These are phyloP conservation scores for Pseudogymnoascus destructans DNA, from an alignment of 2,329 filamentous ascomycete species.

Conservation along the genomic window DNA sequence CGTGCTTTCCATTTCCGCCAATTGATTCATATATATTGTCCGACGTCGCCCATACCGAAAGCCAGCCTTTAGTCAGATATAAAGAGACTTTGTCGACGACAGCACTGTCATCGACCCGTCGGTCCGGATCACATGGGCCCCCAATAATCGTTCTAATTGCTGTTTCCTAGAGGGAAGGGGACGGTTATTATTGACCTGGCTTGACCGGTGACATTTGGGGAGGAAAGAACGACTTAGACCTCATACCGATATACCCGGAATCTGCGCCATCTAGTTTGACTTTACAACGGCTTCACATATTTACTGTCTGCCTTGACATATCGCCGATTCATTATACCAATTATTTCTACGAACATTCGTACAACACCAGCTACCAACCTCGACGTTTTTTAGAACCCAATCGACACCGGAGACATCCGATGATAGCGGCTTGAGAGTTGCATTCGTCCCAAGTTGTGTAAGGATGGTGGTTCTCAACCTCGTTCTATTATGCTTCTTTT, in stretches of 20 bases:
- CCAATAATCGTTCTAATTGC: slow-evolving; percentile 9
- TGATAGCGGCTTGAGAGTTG: background rate
- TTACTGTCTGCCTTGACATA: background rate
- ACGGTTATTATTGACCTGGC: slow-evolving; percentile 3
- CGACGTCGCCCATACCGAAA: background rate
- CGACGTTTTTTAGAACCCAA: background rate
- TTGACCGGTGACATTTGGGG: background rate
- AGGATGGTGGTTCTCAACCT: slow-evolving; percentile 17
- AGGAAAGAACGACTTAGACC: slow-evolving; percentile 2
- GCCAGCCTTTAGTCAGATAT: background rate
- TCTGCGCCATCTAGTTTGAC: slow-evolving; percentile 20
- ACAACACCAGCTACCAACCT: background rate
- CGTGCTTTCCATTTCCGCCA: background rate
- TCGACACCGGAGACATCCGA: background rate
- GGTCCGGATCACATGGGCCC: slow-evolving; percentile 8
- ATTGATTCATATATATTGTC: background rate
- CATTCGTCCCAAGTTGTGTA: slow-evolving; percentile 10
- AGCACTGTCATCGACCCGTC: slow-evolving; percentile 24
- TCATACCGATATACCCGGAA: slow-evolving; percentile 10
- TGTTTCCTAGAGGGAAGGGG: background rate
- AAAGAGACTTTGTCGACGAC: slow-evolving; percentile 17
- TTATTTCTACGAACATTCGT: slow-evolving; percentile 2
- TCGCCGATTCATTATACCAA: slow-evolving; percentile 2
- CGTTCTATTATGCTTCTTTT: slow-evolving; percentile 13
- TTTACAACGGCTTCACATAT: slow-evolving; percentile 13